Conservation (phyloP, 1,284 basidiomycete genomes). For the Trichosporon coremiiforme region DNA sequence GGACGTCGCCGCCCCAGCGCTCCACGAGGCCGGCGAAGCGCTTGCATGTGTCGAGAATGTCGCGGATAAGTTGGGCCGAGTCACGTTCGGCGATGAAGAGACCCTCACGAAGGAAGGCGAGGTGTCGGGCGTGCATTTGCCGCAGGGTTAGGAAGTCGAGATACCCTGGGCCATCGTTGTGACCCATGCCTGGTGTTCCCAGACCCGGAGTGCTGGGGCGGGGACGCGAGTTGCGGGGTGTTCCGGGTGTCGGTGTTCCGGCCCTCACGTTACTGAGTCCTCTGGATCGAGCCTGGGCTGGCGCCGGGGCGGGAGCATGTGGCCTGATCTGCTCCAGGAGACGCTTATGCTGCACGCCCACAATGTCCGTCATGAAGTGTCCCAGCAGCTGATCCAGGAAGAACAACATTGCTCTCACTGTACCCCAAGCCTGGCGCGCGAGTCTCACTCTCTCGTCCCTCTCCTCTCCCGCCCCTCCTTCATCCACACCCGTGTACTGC, state of each 20-base stretch:
- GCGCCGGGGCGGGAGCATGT: conserved; percentile 21
- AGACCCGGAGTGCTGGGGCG: neutral
- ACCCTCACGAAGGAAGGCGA: conserved; percentile 76
- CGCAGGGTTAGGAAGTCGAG: conserved; percentile 84
- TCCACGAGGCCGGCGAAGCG: conserved; percentile 80
- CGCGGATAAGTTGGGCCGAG: conserved; percentile 66
- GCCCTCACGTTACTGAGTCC: neutral
- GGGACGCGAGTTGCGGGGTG: neutral
- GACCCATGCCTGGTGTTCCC: neutral
- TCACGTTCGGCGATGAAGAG: conserved; percentile 71
- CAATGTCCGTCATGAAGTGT: conserved; percentile 85
- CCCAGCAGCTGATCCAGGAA: conserved; percentile 75
- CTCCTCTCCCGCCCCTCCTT: conserved; percentile 77
- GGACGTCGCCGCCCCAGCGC: conserved; percentile 86
- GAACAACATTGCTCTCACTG: conserved; percentile 84
- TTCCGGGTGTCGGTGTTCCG: conserved; percentile 3
- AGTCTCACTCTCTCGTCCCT: conserved; percentile 62
- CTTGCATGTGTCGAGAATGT: conserved; percentile 78
- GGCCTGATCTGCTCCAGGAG: conserved; percentile 40
- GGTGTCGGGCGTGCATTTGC: conserved; percentile 72
- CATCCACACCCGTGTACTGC: conserved; percentile 80
- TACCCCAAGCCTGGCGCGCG: conserved; percentile 77
- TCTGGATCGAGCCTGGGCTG: neutral
- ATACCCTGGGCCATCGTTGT: conserved; percentile 35
- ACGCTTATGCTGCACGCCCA: conserved; percentile 73